Base-by-base conservation (phyloP, 306 rosid species). In the Rubus idaeus region DNA sequence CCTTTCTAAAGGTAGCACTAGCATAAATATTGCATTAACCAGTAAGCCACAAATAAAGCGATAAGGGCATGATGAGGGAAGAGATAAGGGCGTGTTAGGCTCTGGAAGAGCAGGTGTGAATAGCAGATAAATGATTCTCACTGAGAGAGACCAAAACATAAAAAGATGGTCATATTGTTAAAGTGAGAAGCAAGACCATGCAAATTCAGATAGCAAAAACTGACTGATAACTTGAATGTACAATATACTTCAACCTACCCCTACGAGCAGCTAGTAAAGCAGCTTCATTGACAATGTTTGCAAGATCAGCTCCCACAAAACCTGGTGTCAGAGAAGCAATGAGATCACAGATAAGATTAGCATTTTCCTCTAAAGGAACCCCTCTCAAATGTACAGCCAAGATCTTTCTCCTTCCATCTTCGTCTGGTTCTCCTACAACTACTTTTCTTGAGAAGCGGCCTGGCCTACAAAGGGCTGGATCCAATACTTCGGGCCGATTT, bases 361-460 rank as follows among this genome's bases (percentile, higher is more conserved):
- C 69, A 77, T 92, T 90, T 83, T 92, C 99, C 83, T 92, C 96
- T 69, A 95, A 82, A 18, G 97, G 96, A 82, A 90, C 91, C 60
- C 91, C 96, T 86, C 95, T 86, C 77, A 95, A 90, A 91, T 95
- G 99, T 63, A 92, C 96, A 47, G 91, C 97, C 86, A 95, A 78
- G 55, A 95, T 95, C 80, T 84, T 95, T 84, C 91, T 88, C 92
- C 99, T 90, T 70, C 97, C 99, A 72, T 88, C 97, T 84, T 90
- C 96, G 77, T 92, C 89, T 2, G 99, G 99, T 83, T 95, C 97
- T 72, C 97, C 97, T 6, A 95, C 99, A 17, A 77, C 84, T 47
- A 95, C 91, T 84, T 90, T 95, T 81, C 99, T 92, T 3, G 99
- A 95, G 89, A 95, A 95, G 82, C 97, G 94, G 60, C 97, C 97